Evolutionary conservation across 2,329 filamentous ascomycete genomes (phyloP).

Genomic region (Drechslerella coelobrocha): DNA sequence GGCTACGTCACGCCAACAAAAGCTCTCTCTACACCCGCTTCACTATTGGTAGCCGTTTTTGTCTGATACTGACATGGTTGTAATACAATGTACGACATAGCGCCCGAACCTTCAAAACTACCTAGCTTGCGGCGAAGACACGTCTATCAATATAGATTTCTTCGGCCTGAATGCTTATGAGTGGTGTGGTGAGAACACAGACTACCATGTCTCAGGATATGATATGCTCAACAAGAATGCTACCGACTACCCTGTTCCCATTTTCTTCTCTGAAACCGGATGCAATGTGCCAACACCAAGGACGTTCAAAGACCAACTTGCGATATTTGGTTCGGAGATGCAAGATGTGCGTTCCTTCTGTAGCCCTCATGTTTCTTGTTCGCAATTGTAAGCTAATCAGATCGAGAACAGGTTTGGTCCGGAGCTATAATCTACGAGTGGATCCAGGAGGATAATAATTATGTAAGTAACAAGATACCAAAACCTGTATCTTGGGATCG

Average conservation of each 20-base stretch:
- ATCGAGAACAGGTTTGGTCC: constrained; percentile 63
- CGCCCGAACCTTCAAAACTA: constrained; percentile 72
- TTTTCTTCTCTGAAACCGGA: constrained; percentile 88
- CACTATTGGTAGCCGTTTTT: no score
- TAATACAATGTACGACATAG: constrained; percentile 8
- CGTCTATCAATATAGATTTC: constrained; percentile 76
- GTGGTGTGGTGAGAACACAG: constrained; percentile 67
- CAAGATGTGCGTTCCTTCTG: constrained; percentile 58
- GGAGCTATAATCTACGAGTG: constrained; percentile 88
- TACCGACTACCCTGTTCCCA: constrained; percentile 76
- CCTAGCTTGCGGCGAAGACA: constrained; percentile 76
- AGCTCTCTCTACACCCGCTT: no score
- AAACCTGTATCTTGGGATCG: background rate
- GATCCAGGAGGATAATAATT: constrained; percentile 83
- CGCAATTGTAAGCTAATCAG: no score
- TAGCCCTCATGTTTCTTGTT: background rate
- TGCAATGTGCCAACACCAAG: constrained; percentile 73
- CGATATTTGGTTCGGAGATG: constrained; percentile 80
- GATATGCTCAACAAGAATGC: constrained; percentile 70
- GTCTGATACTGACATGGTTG: background rate
- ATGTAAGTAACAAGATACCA: constrained; percentile 60
- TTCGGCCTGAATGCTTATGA: constrained; percentile 86
- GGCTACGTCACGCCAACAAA: no score
- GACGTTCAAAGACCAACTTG: constrained; percentile 73
- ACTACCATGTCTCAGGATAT: constrained; percentile 74